Evolutionary conservation across 1,139 yeast species (phyloP).

Genomic region (Yamadazyma trypodendri): DNA sequence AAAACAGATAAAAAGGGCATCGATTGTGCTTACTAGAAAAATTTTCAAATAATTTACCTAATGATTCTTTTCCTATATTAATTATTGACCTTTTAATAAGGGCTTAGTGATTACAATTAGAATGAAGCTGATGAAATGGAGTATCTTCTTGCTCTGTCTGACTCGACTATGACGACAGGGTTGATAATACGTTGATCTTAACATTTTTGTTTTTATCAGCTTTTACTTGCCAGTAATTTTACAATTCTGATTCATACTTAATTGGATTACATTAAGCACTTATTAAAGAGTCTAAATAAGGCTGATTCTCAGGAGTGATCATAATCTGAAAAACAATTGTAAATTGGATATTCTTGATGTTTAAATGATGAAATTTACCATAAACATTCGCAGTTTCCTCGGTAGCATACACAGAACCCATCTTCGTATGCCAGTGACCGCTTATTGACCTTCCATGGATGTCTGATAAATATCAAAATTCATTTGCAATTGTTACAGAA

Average conservation of each 20-base stretch:
- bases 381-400: constrained; percentile 92
- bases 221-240: constrained; percentile 85
- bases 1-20: constrained; percentile 8
- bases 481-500: background rate
- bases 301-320: constrained; percentile 1
- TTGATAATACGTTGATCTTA: constrained; percentile 54
- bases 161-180: constrained; percentile 87
- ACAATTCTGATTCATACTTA: constrained; percentile 58
- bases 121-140: constrained; percentile 51
- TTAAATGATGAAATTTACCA: constrained; percentile 72
- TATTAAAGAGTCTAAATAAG: constrained; percentile 18
- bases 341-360: constrained; percentile 12
- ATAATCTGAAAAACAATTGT: background rate
- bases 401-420: constrained; percentile 87
- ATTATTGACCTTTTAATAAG: constrained; percentile 12
- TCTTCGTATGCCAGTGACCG: constrained; percentile 84
- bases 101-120: constrained; percentile 16
- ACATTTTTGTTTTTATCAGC: constrained; percentile 32
- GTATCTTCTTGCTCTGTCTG: constrained; percentile 80
- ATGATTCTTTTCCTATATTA: background rate
- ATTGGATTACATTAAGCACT: constrained; percentile 21
- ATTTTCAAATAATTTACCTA: constrained; percentile 1
- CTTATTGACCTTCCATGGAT: constrained; percentile 69
- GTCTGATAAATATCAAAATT: constrained; percentile 38
- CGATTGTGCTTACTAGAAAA: constrained; percentile 6